phyloP scores from a whole-genome alignment of 2,329 filamentous ascomycete species.

The Diplodia mutila region DNA sequence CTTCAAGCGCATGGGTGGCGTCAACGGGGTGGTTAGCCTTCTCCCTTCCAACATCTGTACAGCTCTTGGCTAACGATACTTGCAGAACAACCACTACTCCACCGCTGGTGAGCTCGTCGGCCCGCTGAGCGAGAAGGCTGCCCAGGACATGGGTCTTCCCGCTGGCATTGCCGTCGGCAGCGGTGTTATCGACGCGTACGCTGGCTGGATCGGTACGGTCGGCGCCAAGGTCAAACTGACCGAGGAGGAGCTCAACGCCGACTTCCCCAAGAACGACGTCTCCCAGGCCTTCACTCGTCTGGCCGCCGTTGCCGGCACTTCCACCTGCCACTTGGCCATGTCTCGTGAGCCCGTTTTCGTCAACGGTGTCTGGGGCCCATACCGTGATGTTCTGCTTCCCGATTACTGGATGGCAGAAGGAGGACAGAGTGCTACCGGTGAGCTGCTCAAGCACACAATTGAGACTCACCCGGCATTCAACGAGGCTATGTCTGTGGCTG shows the following conservation, averaged over 20 bases:
- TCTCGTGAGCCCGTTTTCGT: slow-evolving; percentile 92
- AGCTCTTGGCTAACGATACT: slow-evolving; percentile 37
- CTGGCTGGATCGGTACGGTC: slow-evolving; percentile 98
- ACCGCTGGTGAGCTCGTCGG: slow-evolving; percentile 93
- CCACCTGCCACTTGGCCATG: slow-evolving; percentile 96
- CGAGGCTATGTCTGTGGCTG: slow-evolving; percentile 76
- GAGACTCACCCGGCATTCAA: slow-evolving; percentile 93
- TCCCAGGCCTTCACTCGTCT: slow-evolving; percentile 90
- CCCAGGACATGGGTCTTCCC: slow-evolving; percentile 79
- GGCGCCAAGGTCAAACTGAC: slow-evolving; percentile 87
- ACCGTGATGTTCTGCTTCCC: slow-evolving; percentile 89
- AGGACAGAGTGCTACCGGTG: slow-evolving; percentile 93
- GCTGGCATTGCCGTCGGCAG: slow-evolving; percentile 90
- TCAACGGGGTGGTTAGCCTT: slow-evolving; percentile 86
- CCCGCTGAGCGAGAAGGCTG: slow-evolving; percentile 80
- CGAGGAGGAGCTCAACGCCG: slow-evolving; percentile 67
- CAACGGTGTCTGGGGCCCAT: slow-evolving; percentile 94
- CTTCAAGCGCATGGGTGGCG: slow-evolving; percentile 91
- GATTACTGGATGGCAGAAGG: slow-evolving; percentile 97
- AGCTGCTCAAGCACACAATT: slow-evolving; percentile 89
- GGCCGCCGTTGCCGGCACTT: slow-evolving; percentile 93
- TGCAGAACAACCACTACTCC: slow-evolving; percentile 89
- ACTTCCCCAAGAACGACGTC: slow-evolving; percentile 78
- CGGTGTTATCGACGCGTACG: slow-evolving; percentile 97
- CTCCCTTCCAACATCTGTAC: slow-evolving; percentile 28